These are phyloP conservation scores for Scedosporium aurantiacum DNA, from an alignment of 2,329 filamentous ascomycete genomes.

Conservation along the genomic window DNA sequence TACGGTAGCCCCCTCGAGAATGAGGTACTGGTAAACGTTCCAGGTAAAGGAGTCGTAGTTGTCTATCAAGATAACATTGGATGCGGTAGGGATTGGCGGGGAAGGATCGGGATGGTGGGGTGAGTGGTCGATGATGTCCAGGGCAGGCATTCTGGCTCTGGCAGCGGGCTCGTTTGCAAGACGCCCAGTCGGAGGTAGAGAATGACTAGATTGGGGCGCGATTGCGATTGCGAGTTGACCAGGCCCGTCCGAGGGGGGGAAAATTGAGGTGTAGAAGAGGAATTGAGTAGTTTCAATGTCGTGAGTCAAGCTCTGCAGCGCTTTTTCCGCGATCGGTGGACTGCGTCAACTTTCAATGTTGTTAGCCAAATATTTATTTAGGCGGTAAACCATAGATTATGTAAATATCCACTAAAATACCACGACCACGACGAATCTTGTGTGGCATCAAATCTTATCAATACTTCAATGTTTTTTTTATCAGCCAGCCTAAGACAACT, in stretches of 20 bases:
- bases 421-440: too few species aligned
- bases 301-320: background rate
- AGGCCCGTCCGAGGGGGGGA: too few species aligned
- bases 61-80: constrained; percentile 90
- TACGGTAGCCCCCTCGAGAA: constrained; percentile 87
- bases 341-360: background rate
- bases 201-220: background rate
- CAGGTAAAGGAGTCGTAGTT: constrained; percentile 99
- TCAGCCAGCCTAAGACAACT: too few species aligned
- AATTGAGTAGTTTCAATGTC: too few species aligned
- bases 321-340: background rate
- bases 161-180: background rate
- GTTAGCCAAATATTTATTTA: background rate
- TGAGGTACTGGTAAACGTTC: constrained; percentile 98
- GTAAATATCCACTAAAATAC: too few species aligned
- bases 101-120: constrained; percentile 72
- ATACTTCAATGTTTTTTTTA: too few species aligned
- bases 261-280: too few species aligned
- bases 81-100: constrained; percentile 63
- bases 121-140: constrained; percentile 63
- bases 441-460: too few species aligned
- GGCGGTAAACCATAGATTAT: background rate
- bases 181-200: background rate
- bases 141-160: constrained; percentile 32
- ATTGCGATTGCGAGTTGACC: background rate